These are phyloP conservation scores for Fraxinus floribunda DNA, from an alignment of 305 asterid genomes.

Conservation along the genomic window DNA sequence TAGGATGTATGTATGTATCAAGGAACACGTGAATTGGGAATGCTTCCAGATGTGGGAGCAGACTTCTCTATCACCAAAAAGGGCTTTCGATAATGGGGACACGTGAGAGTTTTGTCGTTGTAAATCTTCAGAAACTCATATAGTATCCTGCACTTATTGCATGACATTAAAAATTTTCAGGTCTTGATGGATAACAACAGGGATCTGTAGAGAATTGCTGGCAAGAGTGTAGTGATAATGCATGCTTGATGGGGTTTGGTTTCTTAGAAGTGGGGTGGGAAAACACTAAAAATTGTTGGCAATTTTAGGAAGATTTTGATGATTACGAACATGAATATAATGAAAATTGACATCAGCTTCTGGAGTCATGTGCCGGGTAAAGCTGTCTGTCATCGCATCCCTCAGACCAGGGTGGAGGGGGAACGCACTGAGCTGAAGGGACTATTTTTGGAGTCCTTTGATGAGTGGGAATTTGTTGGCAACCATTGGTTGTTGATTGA, in stretches of 20 bases:
- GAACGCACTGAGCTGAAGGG: neutral
- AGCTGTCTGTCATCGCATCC: too few relatives aligned
- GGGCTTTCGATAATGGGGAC: conserved; percentile 30
- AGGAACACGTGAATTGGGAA: neutral
- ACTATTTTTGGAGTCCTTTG: neutral
- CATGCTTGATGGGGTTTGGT: neutral
- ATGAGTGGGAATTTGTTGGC: neutral
- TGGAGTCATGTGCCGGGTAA: too few relatives aligned
- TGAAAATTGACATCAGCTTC: neutral
- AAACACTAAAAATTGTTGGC: neutral
- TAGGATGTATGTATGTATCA: neutral
- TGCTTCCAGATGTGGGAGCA: conserved; percentile 26
- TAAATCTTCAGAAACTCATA: conserved; percentile 26
- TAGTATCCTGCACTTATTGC: conserved; percentile 32
- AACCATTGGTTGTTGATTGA: neutral
- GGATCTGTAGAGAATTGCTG: neutral
- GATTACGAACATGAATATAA: neutral
- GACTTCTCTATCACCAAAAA: conserved; percentile 37
- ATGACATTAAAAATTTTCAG: conserved; percentile 40
- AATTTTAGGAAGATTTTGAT: neutral
- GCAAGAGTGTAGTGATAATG: neutral
- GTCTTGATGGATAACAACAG: conserved; percentile 14
- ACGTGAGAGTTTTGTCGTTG: conserved; percentile 27
- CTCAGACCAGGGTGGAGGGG: neutral
- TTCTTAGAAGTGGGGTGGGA: neutral